A percentile compares a stretch with the other conserved stretches of the same genome.
Conservation (phyloP, 148 eudicot species). For the Pouteria glomerata region DNA sequence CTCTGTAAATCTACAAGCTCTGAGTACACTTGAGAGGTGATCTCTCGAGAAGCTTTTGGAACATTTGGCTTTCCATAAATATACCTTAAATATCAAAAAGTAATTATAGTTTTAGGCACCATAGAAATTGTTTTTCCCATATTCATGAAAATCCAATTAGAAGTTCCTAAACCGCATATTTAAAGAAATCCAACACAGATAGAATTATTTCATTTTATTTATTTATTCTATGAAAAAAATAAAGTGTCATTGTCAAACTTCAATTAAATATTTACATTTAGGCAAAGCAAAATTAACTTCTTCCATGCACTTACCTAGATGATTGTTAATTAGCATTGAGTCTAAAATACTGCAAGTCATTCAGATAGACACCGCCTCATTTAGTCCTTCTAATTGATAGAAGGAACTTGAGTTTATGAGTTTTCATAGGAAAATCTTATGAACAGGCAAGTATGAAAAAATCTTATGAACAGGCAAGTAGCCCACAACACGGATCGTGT, state of each 20-base stretch:
- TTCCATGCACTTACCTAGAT: background rate
- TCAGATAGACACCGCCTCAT: background rate
- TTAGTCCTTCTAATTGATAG: background rate
- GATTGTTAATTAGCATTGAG: background rate
- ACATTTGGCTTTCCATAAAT: slow-evolving; percentile 96
- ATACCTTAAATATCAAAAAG: slow-evolving; percentile 50
- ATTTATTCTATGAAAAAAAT: background rate
- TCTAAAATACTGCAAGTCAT: background rate
- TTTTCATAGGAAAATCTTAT: background rate
- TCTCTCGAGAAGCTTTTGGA: slow-evolving; percentile 76
- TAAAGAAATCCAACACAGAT: background rate
- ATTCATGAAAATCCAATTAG: background rate
- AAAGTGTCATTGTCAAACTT: background rate
- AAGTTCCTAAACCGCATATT: background rate
- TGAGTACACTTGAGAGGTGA: slow-evolving; percentile 54
- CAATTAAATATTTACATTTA: background rate
- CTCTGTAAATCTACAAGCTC: slow-evolving; percentile 63
- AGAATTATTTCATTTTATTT: too few species aligned
- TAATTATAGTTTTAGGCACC: background rate
- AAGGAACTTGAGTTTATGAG: background rate
- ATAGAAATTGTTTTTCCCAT: too few species aligned
- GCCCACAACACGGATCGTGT: background rate
- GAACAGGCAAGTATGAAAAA: background rate
- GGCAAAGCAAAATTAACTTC: background rate
- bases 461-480: background rate